phyloP scores from a whole-genome alignment of 176 grass and related monocot genomes.

The Rhynchospora tenuis region DNA sequence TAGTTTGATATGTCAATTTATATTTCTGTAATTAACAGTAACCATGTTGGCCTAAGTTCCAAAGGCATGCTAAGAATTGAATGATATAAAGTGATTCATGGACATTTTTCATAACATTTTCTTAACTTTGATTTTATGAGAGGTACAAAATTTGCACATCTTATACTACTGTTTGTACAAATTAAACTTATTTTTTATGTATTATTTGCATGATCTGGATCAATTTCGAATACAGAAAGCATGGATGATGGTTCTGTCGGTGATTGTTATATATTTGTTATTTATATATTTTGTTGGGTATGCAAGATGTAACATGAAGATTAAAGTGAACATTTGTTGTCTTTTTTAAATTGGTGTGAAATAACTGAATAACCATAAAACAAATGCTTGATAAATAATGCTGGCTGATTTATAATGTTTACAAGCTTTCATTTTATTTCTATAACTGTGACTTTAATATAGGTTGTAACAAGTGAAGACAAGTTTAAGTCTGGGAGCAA shows the following conservation, averaged over 20 bases:
- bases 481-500: constrained; percentile 79
- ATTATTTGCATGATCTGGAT: neutral
- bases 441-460: constrained; percentile 5
- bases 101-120: neutral
- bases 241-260: neutral
- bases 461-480: constrained; percentile 91
- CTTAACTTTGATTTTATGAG: neutral
- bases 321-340: neutral
- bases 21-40: too few relatives aligned
- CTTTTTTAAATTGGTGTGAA: neutral
- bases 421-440: constrained; percentile 4
- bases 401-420: constrained; percentile 21
- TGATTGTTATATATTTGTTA: neutral
- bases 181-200: neutral
- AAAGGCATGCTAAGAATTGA: too few relatives aligned
- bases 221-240: neutral
- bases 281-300: neutral
- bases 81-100: too few relatives aligned
- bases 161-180: neutral
- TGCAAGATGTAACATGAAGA: neutral
- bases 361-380: neutral
- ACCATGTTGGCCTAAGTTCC: too few relatives aligned
- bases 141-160: neutral
- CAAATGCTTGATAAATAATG: neutral
- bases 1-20: too few relatives aligned